These are phyloP conservation scores for Tylopilus sp. DNA, from an alignment of 768 basidiomycete species.

Conservation along the genomic window DNA sequence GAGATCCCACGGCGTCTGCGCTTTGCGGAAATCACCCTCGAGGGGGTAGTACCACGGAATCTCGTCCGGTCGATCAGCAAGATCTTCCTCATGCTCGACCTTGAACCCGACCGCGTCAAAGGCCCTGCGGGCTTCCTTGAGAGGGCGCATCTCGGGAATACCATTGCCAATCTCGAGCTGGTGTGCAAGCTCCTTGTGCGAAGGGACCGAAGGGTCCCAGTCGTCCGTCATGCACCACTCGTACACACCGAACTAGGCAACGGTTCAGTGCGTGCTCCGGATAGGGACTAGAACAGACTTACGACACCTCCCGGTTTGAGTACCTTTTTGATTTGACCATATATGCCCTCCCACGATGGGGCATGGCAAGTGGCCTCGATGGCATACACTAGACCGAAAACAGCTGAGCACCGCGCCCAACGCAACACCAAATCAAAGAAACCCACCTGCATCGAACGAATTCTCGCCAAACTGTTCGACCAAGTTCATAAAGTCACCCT, in stretches of 20 bases:
- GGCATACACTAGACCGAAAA: constrained; percentile 67
- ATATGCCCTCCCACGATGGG: constrained; percentile 93
- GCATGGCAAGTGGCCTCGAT: constrained; percentile 99
- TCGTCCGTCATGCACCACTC: constrained; percentile 99
- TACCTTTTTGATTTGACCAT: constrained; percentile 88
- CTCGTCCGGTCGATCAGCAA: constrained; percentile 77
- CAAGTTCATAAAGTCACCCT: constrained; percentile 97
- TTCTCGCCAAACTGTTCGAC: constrained; percentile 87
- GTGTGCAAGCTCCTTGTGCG: constrained; percentile 90
- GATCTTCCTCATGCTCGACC: constrained; percentile 89
- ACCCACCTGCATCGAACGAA: constrained; percentile 89
- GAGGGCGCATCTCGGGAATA: constrained; percentile 93
- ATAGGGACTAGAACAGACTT: constrained; percentile 32
- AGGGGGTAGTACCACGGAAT: constrained; percentile 96
- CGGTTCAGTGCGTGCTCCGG: not conserved
- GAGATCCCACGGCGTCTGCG: constrained; percentile 92
- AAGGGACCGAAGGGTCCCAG: constrained; percentile 83
- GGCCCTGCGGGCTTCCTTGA: constrained; percentile 68
- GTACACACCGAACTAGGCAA: constrained; percentile 85
- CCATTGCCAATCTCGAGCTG: constrained; percentile 93
- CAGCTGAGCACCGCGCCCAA: constrained; percentile 2
- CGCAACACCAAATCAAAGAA: not conserved
- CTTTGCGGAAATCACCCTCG: constrained; percentile 88
- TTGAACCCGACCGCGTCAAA: constrained; percentile 81
- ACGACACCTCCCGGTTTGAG: constrained; percentile 95